Conservation (phyloP, 2,329 filamentous ascomycete genomes). For the Alternaria metachromatica region DNA sequence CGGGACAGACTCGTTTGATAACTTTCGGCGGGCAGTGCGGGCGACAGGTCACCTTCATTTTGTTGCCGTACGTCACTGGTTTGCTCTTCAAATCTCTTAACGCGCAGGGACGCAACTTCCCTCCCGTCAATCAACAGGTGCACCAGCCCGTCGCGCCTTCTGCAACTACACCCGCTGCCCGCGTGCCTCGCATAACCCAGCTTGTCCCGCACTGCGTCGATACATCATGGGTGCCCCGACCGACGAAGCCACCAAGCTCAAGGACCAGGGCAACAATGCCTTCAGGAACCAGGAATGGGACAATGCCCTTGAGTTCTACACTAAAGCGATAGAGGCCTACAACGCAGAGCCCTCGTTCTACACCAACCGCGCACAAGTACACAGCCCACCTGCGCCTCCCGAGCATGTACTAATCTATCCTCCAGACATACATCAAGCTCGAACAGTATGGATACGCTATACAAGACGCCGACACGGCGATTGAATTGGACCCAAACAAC, state of each 20-base stretch:
- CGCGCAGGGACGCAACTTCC: constrained; percentile 8
- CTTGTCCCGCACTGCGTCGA: constrained; percentile 15
- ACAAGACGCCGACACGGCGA: constrained; percentile 85
- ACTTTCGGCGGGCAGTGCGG: constrained; percentile 24
- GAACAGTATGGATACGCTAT: constrained; percentile 95
- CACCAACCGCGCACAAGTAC: constrained; percentile 92
- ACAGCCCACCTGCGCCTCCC: constrained; percentile 36
- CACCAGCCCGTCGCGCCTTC: constrained; percentile 26
- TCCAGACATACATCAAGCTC: constrained; percentile 90
- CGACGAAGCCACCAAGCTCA: constrained; percentile 80
- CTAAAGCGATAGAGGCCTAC: constrained; percentile 84
- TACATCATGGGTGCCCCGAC: constrained; percentile 49
- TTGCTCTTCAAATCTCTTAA: constrained; percentile 3
- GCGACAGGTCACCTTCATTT: constrained; percentile 15
- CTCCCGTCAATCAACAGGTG: constrained; percentile 7
- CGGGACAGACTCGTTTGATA: constrained; percentile 33
- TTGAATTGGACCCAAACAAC: constrained; percentile 86
- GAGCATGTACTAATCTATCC: constrained; percentile 28
- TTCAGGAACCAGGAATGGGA: constrained; percentile 89
- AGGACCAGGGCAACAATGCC: constrained; percentile 93
- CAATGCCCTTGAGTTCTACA: constrained; percentile 81
- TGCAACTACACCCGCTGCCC: constrained; percentile 12
- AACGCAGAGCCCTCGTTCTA: constrained; percentile 87
- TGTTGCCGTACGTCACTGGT: constrained; percentile 15
- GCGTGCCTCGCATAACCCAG: constrained; percentile 18